Conservation (phyloP, 805 yeast species). For the Wickerhamiella nectarea region DNA sequence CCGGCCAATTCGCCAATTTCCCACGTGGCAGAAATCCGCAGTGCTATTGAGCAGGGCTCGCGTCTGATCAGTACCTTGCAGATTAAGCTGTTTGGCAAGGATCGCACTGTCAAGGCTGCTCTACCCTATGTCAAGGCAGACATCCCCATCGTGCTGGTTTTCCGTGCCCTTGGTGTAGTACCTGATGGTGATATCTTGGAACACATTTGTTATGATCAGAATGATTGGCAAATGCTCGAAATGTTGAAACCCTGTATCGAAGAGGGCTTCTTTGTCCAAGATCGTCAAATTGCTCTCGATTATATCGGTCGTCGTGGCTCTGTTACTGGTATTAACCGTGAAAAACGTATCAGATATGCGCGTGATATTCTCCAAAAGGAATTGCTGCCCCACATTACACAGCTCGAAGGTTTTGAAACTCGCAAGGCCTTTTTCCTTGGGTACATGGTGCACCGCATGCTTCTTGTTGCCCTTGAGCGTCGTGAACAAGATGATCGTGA, state of each 20-base stretch:
- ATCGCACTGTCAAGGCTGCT: conserved; percentile 80
- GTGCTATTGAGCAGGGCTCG: conserved; percentile 95
- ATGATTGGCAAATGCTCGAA: conserved; percentile 99
- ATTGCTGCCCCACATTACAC: conserved; percentile 92
- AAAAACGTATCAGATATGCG: conserved; percentile 96
- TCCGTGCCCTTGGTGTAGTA: conserved; percentile 94
- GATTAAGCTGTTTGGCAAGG: conserved; percentile 76
- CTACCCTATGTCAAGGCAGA: conserved; percentile 94
- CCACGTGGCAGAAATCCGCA: conserved; percentile 90
- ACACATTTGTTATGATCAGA: conserved; percentile 94
- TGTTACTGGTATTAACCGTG: conserved; percentile 89
- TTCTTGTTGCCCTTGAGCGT: conserved; percentile 91
- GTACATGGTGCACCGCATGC: conserved; percentile 90
- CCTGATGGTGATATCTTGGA: conserved; percentile 98
- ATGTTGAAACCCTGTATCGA: conserved; percentile 98
- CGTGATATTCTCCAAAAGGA: conserved; percentile 93
- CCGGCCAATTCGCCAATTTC: conserved; percentile 95
- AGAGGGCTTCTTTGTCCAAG: conserved; percentile 96
- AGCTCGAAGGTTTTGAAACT: conserved; percentile 91
- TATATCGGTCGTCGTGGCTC: conserved; percentile 98
- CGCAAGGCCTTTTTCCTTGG: conserved; percentile 96
- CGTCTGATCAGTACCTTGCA: conserved; percentile 88
- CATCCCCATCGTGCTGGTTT: conserved; percentile 91
- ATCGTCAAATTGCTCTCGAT: conserved; percentile 94
- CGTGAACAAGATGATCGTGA: conserved; percentile 98